Conservation (phyloP, 192 early-diverging fungal species). For the Chytriomyces confervae region DNA sequence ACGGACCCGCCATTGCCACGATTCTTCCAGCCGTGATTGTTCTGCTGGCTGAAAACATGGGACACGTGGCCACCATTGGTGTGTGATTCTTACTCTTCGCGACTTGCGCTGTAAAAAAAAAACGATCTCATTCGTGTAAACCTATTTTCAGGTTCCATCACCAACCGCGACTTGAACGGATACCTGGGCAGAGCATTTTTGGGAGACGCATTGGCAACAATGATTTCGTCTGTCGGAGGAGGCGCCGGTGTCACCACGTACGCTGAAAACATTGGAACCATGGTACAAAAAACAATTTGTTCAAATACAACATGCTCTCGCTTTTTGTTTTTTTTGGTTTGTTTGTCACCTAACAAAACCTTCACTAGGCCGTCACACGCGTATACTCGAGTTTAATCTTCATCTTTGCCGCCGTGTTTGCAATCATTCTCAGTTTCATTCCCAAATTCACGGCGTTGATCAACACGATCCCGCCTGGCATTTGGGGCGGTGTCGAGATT, state of each 20-base stretch:
- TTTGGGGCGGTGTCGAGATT: constrained; percentile 62
- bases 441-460: constrained; percentile 65
- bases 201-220: constrained; percentile 65
- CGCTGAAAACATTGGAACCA: constrained; percentile 65
- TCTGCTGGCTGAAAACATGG: constrained; percentile 62
- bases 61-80: constrained; percentile 62
- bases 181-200: constrained; percentile 62
- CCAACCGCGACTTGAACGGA: constrained; percentile 49
- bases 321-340: constrained; percentile 8
- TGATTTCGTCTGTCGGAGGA: constrained; percentile 53
- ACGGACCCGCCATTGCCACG: constrained; percentile 52
- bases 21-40: constrained; percentile 64
- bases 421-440: constrained; percentile 61
- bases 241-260: constrained; percentile 63
- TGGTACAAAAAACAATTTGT: constrained; percentile 27
- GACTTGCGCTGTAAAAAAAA: too few species aligned
- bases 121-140: too few species aligned
- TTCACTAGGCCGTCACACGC: constrained; percentile 48
- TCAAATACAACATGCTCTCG: too few species aligned
- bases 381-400: constrained; percentile 63
- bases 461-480: constrained; percentile 58
- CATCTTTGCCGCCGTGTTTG: constrained; percentile 57
- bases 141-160: constrained; percentile 40
- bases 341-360: not conserved
- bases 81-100: too few species aligned